These are phyloP conservation scores for Cryptosporidium ubiquitum DNA, from an alignment of 169 alveolate genomes.

Conservation along the genomic window DNA sequence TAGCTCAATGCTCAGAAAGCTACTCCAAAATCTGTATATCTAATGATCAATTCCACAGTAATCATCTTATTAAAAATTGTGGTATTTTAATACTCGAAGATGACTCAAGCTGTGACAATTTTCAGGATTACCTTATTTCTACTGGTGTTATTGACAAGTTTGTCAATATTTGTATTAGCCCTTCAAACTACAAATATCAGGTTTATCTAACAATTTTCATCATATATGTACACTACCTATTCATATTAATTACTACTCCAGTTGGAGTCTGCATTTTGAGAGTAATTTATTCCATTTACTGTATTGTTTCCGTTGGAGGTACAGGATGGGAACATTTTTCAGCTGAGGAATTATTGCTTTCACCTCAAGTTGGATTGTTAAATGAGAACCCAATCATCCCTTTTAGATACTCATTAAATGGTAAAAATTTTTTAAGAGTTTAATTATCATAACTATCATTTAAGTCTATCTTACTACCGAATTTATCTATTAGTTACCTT, in stretches of 20 bases:
- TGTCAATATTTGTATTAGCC: slow-evolving; percentile 30
- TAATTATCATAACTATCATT: neutral
- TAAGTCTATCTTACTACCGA: neutral
- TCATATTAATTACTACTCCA: slow-evolving; percentile 45
- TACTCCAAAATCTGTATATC: slow-evolving; percentile 32
- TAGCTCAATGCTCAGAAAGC: slow-evolving; percentile 24
- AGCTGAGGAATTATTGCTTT: slow-evolving; percentile 58
- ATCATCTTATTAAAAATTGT: slow-evolving; percentile 12
- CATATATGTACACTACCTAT: slow-evolving; percentile 2
- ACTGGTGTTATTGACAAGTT: neutral
- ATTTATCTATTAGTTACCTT: neutral
- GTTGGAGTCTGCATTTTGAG: slow-evolving; percentile 39
- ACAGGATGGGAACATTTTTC: slow-evolving; percentile 69
- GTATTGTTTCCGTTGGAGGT: slow-evolving; percentile 70
- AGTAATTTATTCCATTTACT: slow-evolving; percentile 48
- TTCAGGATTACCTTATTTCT: slow-evolving; percentile 3
- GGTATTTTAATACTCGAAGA: slow-evolving; percentile 16
- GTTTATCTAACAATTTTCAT: neutral
- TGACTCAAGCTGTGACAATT: neutral
- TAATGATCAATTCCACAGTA: neutral
- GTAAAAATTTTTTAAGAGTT: slow-evolving; percentile 57
- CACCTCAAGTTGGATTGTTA: neutral
- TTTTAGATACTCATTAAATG: slow-evolving; percentile 46
- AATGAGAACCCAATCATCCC: slow-evolving; percentile 60
- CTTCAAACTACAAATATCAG: neutral